phyloP scores from a whole-genome alignment of 495 filamentous ascomycete species.

The Bathelium albidoporum region DNA sequence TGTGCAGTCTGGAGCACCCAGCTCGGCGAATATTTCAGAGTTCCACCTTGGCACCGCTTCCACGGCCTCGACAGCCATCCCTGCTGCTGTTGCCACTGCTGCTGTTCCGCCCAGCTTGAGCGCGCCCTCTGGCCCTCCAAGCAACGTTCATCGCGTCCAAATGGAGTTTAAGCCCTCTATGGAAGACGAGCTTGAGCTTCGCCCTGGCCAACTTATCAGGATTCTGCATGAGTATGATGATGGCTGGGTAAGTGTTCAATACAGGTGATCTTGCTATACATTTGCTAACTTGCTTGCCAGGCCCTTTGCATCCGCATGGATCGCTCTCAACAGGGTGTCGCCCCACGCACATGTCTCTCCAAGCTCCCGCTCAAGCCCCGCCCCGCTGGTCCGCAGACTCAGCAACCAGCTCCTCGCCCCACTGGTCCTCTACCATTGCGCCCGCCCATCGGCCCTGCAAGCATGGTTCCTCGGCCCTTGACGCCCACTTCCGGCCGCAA shows the following conservation, averaged over 20 bases:
- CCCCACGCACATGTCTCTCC: constrained; percentile 86
- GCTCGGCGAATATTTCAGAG: constrained; percentile 9
- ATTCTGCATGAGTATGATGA: constrained; percentile 96
- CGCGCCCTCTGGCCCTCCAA: constrained; percentile 20
- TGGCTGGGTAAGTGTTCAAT: constrained; percentile 67
- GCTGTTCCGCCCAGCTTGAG: constrained; percentile 34
- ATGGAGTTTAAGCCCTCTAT: constrained; percentile 90
- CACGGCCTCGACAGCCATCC: constrained; percentile 46
- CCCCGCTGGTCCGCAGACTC: constrained; percentile 38
- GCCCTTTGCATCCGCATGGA: constrained; percentile 87
- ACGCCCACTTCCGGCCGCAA: constrained; percentile 20
- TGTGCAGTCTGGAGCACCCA: not conserved
- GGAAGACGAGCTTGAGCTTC: constrained; percentile 79
- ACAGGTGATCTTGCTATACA: not conserved
- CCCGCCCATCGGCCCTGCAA: constrained; percentile 5
- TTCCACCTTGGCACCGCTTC: constrained; percentile 11
- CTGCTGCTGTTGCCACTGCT: constrained; percentile 38
- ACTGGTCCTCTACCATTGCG: constrained; percentile 28
- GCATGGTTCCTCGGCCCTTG: constrained; percentile 18
- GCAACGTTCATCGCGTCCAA: constrained; percentile 69
- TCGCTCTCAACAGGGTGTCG: constrained; percentile 83
- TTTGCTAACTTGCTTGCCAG: constrained; percentile 41
- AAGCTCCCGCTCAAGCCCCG: constrained; percentile 86
- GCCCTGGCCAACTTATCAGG: constrained; percentile 69
- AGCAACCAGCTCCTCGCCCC: constrained; percentile 38